These are phyloP conservation scores for Blastobotrys serpentis DNA, from an alignment of 1,139 yeast genomes.

Conservation along the genomic window DNA sequence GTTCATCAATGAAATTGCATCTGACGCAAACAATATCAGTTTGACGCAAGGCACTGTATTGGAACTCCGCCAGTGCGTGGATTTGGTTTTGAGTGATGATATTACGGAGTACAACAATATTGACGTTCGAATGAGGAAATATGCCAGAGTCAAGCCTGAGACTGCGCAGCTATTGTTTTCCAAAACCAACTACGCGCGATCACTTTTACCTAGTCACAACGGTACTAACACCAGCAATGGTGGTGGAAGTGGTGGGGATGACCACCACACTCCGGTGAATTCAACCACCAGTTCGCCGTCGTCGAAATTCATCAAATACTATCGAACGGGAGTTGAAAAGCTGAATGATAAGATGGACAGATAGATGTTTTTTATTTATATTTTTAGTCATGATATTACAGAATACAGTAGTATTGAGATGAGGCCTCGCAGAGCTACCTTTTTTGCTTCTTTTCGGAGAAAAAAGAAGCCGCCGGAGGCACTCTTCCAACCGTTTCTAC, in stretches of 20 bases:
- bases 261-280: conserved; percentile 14
- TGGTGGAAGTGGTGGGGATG: conserved; percentile 11
- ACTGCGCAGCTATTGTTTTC: conserved; percentile 52
- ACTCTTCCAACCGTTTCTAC: no score
- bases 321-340: conserved; percentile 26
- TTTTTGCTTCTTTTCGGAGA: no score
- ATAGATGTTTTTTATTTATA: conserved; percentile 5
- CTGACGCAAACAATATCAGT: conserved; percentile 36
- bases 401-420: no score
- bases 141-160: conserved; percentile 59
- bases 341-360: conserved; percentile 21
- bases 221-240: conserved; percentile 14
- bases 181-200: conserved; percentile 37
- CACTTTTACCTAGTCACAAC: conserved; percentile 8
- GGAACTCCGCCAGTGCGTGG: conserved; percentile 63
- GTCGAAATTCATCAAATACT: conserved; percentile 27
- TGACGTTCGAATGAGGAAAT: conserved; percentile 55
- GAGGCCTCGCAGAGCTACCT: no score
- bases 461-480: no score
- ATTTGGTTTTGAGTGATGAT: conserved; percentile 49
- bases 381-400: not conserved
- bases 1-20: conserved; percentile 46
- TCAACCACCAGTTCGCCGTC: conserved; percentile 16
- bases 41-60: conserved; percentile 46
- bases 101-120: conserved; percentile 56